A percentile compares a stretch with the other conserved stretches of the same genome.
These are phyloP conservation scores for Penicillium arizonense DNA, from an alignment of 495 filamentous ascomycete species.

Conservation along the genomic window DNA sequence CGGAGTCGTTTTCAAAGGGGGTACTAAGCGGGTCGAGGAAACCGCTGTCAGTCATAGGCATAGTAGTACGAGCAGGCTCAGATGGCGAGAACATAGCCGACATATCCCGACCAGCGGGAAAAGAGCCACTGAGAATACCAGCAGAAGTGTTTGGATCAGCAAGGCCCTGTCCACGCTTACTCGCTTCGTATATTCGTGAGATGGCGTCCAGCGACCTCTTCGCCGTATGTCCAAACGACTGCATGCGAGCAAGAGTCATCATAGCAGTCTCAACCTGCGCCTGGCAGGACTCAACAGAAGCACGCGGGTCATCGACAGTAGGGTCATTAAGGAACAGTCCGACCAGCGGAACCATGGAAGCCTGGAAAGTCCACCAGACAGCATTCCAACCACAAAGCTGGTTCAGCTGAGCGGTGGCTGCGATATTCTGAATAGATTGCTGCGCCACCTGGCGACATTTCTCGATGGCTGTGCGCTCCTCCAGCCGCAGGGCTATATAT, in stretches of 20 bases:
- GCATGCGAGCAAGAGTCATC: constrained; percentile 64
- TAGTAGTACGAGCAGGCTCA: constrained; percentile 18
- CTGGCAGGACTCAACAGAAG: constrained; percentile 45
- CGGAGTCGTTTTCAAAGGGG: constrained; percentile 33
- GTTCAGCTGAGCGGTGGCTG: constrained; percentile 64
- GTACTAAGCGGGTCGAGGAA: constrained; percentile 27
- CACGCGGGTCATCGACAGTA: constrained; percentile 51
- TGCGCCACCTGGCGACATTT: constrained; percentile 68
- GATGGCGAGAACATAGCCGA: constrained; percentile 14
- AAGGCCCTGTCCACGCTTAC: constrained; percentile 30
- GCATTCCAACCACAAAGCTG: constrained; percentile 81
- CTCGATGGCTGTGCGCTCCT: constrained; percentile 68
- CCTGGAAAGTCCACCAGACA: constrained; percentile 81
- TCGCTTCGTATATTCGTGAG: constrained; percentile 66
- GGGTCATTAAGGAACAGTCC: constrained; percentile 66
- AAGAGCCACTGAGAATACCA: constrained; percentile 4
- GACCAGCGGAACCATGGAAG: constrained; percentile 73
- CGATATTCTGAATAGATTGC: constrained; percentile 68
- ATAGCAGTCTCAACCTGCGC: constrained; percentile 67
- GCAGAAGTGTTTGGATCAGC: constrained; percentile 4
- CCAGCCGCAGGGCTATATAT: constrained; percentile 54
- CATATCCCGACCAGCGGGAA: constrained; percentile 22
- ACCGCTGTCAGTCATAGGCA: constrained; percentile 22
- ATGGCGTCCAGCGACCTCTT: constrained; percentile 68
- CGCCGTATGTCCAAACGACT: constrained; percentile 69